Percentiles rank a stretch among this genome's conserved stretches.
These are phyloP conservation scores for Eurotiales sp. DNA, from an alignment of 2,329 filamentous ascomycete genomes.

Conservation along the genomic window DNA sequence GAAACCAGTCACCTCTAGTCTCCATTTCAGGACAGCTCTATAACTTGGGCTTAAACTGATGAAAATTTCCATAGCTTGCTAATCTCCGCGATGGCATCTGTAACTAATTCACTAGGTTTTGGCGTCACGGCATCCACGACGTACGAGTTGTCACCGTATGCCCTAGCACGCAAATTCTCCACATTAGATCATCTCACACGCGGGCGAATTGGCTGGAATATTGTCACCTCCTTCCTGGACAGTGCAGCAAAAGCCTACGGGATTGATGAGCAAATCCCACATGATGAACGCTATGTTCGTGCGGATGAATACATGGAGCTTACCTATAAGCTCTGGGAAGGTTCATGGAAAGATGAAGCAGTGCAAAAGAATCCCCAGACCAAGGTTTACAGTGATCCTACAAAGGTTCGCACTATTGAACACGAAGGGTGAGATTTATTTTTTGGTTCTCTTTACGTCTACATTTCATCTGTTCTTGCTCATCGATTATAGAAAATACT, in stretches of 20 bases:
- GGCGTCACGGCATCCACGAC: slow-evolving; percentile 54
- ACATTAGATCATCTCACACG: slow-evolving; percentile 52
- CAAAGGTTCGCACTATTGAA: slow-evolving; percentile 34
- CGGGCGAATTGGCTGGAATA: slow-evolving; percentile 53
- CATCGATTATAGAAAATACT: slow-evolving; percentile 9
- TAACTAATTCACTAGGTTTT: slow-evolving; percentile 46
- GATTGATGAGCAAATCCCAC: slow-evolving; percentile 43
- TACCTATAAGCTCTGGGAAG: slow-evolving; percentile 51
- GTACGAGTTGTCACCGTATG: slow-evolving; percentile 51
- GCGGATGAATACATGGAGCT: slow-evolving; percentile 49
- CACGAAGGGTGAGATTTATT: slow-evolving; percentile 48
- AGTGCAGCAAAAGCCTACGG: slow-evolving; percentile 48
- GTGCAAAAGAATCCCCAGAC: slow-evolving; percentile 23
- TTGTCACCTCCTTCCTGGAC: slow-evolving; percentile 49
- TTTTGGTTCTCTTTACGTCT: slow-evolving; percentile 14
- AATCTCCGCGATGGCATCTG: slow-evolving; percentile 46
- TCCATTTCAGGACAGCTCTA: too few relatives aligned
- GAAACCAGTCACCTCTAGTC: too few relatives aligned
- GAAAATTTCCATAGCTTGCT: neutral
- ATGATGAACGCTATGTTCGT: slow-evolving; percentile 48
- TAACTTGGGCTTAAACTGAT: neutral
- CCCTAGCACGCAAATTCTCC: slow-evolving; percentile 52
- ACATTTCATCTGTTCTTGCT: slow-evolving; percentile 24
- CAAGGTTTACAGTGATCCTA: slow-evolving; percentile 31
- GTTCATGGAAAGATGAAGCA: slow-evolving; percentile 46